Evolutionary conservation across 23 red algal genomes (phyloP).

Genomic region (Gracilaria gracilis): DNA sequence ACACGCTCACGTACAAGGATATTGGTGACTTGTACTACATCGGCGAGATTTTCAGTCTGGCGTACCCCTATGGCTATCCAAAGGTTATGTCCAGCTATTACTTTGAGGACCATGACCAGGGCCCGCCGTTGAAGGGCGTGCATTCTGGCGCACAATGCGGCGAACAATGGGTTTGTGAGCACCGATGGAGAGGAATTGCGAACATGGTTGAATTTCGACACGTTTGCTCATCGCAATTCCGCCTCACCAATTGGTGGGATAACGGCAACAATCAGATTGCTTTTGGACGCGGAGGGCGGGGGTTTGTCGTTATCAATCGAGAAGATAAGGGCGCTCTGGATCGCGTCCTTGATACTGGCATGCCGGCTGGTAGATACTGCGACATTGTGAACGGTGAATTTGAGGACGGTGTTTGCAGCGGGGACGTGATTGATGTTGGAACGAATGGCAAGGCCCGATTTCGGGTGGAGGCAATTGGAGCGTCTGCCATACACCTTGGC

Average conservation of each 20-base stretch:
- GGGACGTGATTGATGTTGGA: not conserved
- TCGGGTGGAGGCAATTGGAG: slow-evolving; percentile 1
- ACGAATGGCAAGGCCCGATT: slow-evolving; percentile 11
- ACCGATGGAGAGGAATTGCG: slow-evolving; percentile 18
- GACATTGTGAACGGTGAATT: slow-evolving; percentile 35
- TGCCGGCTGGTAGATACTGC: not conserved
- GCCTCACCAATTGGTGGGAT: slow-evolving; percentile 3
- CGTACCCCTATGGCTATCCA: slow-evolving; percentile 19
- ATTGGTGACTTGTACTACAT: slow-evolving; percentile 15
- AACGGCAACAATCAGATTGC: slow-evolving; percentile 18
- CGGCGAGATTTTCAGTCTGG: slow-evolving; percentile 26
- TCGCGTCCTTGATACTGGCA: not conserved
- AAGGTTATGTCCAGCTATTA: slow-evolving; percentile 29
- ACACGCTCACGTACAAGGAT: slow-evolving; percentile 17
- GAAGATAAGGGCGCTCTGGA: not conserved
- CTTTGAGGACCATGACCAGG: slow-evolving; percentile 27
- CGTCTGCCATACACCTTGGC: slow-evolving; percentile 1
- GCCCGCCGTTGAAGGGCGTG: slow-evolving; percentile 2
- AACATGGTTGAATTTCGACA: slow-evolving; percentile 27
- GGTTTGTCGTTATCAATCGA: slow-evolving; percentile 8
- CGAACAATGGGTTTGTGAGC: slow-evolving; percentile 3
- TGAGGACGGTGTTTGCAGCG: not conserved
- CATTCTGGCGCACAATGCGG: slow-evolving; percentile 14
- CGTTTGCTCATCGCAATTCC: not conserved
- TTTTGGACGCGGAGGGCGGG: slow-evolving; percentile 9